phyloP scores from a whole-genome alignment of 208 protist species.

The Leishmania tarentolae region DNA sequence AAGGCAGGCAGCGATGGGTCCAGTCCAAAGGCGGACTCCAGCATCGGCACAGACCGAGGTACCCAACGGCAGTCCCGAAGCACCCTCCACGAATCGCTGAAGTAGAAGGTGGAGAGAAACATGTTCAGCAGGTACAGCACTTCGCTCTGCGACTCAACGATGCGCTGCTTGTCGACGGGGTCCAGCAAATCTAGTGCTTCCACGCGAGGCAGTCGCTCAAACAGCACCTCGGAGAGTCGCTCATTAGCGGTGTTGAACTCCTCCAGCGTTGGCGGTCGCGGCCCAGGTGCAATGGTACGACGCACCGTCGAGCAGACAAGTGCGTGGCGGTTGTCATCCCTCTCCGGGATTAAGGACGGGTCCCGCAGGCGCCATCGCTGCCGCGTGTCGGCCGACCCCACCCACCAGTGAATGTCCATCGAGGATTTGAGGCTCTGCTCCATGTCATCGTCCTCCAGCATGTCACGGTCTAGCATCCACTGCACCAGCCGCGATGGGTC shows the following conservation, averaged over 20 bases:
- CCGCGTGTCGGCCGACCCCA: slow-evolving; percentile 55
- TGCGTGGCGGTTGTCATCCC: slow-evolving; percentile 63
- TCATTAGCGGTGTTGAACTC: slow-evolving; percentile 22
- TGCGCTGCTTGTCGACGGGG: slow-evolving; percentile 32
- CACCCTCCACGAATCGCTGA: slow-evolving; percentile 67
- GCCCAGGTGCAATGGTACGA: slow-evolving; percentile 9
- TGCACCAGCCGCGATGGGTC: slow-evolving; percentile 37
- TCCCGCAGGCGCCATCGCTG: slow-evolving; percentile 75
- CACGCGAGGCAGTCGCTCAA: slow-evolving; percentile 24
- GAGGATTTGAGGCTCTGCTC: slow-evolving; percentile 36
- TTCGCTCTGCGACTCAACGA: slow-evolving; percentile 83
- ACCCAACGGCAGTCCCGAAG: slow-evolving; percentile 59
- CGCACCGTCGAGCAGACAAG: slow-evolving; percentile 24
- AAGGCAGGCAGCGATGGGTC: slow-evolving; percentile 27
- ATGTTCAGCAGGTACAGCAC: slow-evolving; percentile 80
- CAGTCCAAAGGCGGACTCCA: slow-evolving; percentile 62
- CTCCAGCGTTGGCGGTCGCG: slow-evolving; percentile 8
- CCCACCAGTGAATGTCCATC: slow-evolving; percentile 75
- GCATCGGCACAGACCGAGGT: slow-evolving; percentile 52
- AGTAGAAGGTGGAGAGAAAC: slow-evolving; percentile 80
- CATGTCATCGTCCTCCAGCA: slow-evolving; percentile 35
- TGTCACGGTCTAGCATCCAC: slow-evolving; percentile 37
- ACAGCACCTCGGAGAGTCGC: slow-evolving; percentile 12
- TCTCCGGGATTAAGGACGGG: slow-evolving; percentile 46
- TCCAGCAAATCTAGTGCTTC: slow-evolving; percentile 13